Percentiles rank a stretch among this genome's conserved stretches.
Conservation (phyloP, 192 early-diverging fungal species). For the Backusella psychrophila region DNA sequence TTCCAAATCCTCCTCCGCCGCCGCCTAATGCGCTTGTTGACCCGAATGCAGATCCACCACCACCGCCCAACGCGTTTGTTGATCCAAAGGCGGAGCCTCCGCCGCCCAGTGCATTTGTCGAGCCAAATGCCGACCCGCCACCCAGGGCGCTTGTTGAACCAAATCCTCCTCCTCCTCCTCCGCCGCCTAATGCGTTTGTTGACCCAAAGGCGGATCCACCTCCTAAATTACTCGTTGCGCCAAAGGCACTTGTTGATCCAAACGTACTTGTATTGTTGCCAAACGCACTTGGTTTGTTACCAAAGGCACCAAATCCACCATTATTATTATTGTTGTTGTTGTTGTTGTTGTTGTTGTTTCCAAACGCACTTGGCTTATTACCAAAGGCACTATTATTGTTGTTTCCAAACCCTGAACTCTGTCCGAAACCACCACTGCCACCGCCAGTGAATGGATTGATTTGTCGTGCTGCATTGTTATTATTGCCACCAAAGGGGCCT, state of each 20-base stretch:
- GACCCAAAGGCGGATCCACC: conserved; percentile 22
- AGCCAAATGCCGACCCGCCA: conserved; percentile 11
- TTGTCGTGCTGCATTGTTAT: background rate
- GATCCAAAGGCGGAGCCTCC: conserved; percentile 15
- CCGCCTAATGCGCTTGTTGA: background rate
- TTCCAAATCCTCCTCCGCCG: conserved; percentile 7
- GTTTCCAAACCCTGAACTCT: conserved; percentile 6
- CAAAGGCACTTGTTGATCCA: conserved; percentile 17
- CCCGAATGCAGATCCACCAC: conserved; percentile 12
- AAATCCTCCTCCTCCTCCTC: background rate
- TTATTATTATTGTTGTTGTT: background rate
- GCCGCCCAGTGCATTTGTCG: conserved; percentile 21
- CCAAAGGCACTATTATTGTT: conserved; percentile 26
- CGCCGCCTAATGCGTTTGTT: background rate
- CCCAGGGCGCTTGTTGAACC: conserved; percentile 13
- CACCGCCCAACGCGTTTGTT: background rate
- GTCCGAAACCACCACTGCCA: conserved; percentile 8
- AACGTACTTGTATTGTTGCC: background rate
- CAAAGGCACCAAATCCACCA: conserved; percentile 10
- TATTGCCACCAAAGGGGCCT: conserved; percentile 20
- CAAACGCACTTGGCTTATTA: conserved; percentile 24
- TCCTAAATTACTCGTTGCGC: conserved; percentile 9
- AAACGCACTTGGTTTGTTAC: background rate
- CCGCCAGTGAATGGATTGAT: conserved; percentile 36
- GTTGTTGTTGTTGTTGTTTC: background rate